Evolutionary conservation across 2,329 filamentous ascomycete genomes (phyloP), one percentile per base, ranked within the genome.

Genomic region (Metarhizium sp.): DNA sequence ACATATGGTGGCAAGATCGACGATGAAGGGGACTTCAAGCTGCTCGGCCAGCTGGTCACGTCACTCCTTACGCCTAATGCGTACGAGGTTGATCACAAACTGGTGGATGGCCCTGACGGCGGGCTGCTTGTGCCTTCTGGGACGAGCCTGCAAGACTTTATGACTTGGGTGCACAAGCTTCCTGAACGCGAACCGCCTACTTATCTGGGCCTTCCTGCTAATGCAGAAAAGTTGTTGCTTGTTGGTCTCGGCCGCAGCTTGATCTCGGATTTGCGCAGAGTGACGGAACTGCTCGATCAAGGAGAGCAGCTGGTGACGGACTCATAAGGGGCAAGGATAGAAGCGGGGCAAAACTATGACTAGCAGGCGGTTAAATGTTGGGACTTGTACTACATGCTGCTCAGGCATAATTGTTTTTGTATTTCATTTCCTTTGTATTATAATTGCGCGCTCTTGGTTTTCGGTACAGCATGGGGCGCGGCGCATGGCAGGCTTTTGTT

Each of bases 1-100:
- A 97, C 92, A 59, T 99, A 99, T 67, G 94, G 94, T 60, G 94
- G 94, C 70, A 99, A 99, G 77, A 92, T 99, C 63, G 94, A 99
- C 67, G 84, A 96, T 66, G 87, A 91, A 60, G 85, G 75, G 46
- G 94, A 99, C 72, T 96, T 94, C 70, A 74, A 75, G 52, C 79
- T 85, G 48, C 82, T 99, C 16, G 78, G 79, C 49, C 74, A 81
- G 56, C 81, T 99, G 2, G 92, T 99, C 51, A 73, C 83, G 47
- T 80, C 79, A 36, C 85, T 95, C 70, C 78, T 99, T 60, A 96
- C 90, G 0, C 88, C 92, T 0, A 82, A 87, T 1, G 94, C 94
- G 2, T 99, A 95, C 67, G 94, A 99, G 57, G 87, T 92, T 50
- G 89, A 92, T 56, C 91, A 96, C 77, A 90, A 90, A 69, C 80